Base-by-base conservation (phyloP, 2,329 filamentous ascomycete genomes). In the Fusarium sp. region DNA sequence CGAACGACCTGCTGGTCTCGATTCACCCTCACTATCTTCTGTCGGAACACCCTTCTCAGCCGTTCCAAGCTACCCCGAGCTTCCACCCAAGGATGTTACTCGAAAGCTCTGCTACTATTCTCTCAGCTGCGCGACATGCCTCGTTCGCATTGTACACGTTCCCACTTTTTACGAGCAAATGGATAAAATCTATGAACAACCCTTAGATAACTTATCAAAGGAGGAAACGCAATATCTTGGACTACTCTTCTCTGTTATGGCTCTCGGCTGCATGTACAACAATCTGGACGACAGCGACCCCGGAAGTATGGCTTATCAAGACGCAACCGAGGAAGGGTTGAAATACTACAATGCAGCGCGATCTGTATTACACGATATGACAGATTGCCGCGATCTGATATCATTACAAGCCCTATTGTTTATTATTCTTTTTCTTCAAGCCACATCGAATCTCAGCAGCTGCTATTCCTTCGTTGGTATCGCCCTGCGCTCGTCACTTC, bases 401-500 rank as follows among this genome's bases (percentile, higher is more conserved):
- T 91, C 91, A 2, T 80, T 95, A 10, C 92, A 96, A 76, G 88
- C 90, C 3, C 83, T 96, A 8, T 80, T 94, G 20, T 94, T 93
- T 75, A 91, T 94, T 85, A 91, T 94, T 47, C 81, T 95, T 4
- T 96, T 94, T 74, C 83, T 95, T 2, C 92, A 96, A 73, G 88
- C 90, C 4, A 92, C 92, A 3, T 91, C 91, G 11, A 92, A 93
- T 74, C 80, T 95, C 28, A 92, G 89, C 74, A 91, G 89, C 11
- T 95, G 92, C 75, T 95, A 95, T 77, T 88, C 91, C 0, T 94
- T 93, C 70, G 85, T 95, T 46, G 92, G 92, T 8, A 91, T 95
- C 70, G 92, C 91, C 3, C 81, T 94, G 47, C 87, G 91, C 49
- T 90, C 91, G 8, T 88, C 91, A n/a, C 79, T 95, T 32, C 87